These are phyloP conservation scores for Patellifolia procumbens DNA, from an alignment of 179 eudicot species.

Conservation along the genomic window DNA sequence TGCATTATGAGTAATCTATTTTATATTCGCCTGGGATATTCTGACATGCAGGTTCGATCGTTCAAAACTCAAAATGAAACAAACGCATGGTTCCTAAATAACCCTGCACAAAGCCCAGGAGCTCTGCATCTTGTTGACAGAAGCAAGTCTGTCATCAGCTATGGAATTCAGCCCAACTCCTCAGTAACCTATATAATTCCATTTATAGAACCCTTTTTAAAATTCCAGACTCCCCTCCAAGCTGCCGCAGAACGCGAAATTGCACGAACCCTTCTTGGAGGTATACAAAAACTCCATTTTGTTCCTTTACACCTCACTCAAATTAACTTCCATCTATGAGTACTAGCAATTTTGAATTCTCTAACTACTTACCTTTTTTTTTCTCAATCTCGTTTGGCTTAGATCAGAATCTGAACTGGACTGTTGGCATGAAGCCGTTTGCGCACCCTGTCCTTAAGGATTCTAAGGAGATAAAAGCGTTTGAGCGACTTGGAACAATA, in stretches of 20 bases:
- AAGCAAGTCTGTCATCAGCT: slow-evolving; percentile 59
- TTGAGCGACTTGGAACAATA: slow-evolving; percentile 40
- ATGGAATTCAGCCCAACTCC: slow-evolving; percentile 75
- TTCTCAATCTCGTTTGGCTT: not conserved
- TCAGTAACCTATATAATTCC: slow-evolving; percentile 44
- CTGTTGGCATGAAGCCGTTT: slow-evolving; percentile 59
- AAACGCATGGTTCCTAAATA: slow-evolving; percentile 58
- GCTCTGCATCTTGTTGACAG: slow-evolving; percentile 65
- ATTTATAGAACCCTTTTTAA: slow-evolving; percentile 53
- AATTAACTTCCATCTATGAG: too few relatives aligned
- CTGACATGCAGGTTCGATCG: slow-evolving; percentile 44
- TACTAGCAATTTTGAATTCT: too few relatives aligned
- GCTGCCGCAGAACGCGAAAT: slow-evolving; percentile 85
- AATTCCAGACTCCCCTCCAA: slow-evolving; percentile 73
- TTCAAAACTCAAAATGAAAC: slow-evolving; percentile 53
- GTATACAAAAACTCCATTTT: slow-evolving; percentile 26
- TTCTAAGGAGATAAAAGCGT: slow-evolving; percentile 1
- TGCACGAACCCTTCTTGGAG: slow-evolving; percentile 59
- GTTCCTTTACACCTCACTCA: too few relatives aligned
- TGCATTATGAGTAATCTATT: too few relatives aligned
- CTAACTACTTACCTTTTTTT: not conserved
- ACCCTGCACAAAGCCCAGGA: slow-evolving; percentile 65
- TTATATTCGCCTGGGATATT: too few relatives aligned
- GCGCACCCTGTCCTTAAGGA: slow-evolving; percentile 55
- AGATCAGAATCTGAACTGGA: slow-evolving; percentile 66